A percentile compares a stretch with the other conserved stretches of the same genome.
Conservation (phyloP, 371 early-diverging fungal genomes). For the Mortierella sp. region DNA sequence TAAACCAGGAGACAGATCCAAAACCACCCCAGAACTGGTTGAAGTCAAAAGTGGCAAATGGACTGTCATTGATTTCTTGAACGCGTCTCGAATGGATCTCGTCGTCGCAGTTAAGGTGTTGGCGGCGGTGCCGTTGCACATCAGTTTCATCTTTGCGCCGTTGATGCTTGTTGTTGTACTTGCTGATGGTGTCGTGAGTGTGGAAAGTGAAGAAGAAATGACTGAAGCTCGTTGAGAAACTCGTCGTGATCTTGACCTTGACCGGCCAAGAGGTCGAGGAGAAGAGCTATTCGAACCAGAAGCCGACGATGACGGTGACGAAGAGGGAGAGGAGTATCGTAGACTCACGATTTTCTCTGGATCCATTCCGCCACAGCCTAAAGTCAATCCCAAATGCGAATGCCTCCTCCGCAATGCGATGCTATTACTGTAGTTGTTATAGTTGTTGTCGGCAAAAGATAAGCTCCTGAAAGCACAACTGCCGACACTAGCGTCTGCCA, state of each 20-base stretch:
- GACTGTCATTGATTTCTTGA: slow-evolving; percentile 32
- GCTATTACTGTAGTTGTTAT: neutral
- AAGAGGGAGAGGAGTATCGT: neutral
- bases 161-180: neutral
- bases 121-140: neutral
- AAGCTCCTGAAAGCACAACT: neutral
- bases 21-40: slow-evolving; percentile 26
- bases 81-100: slow-evolving; percentile 20
- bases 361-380: neutral
- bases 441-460: neutral
- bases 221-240: neutral
- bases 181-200: neutral
- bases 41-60: slow-evolving; percentile 42
- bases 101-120: too few species aligned
- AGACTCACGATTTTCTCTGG: neutral
- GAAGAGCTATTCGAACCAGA: too few species aligned
- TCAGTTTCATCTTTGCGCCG: neutral
- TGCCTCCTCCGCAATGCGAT: neutral
- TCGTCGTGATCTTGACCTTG: slow-evolving; percentile 12
- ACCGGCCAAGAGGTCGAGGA: slow-evolving; percentile 1
- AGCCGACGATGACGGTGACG: too few species aligned
- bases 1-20: slow-evolving; percentile 6
- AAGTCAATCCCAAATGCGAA: neutral
- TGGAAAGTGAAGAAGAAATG: neutral
- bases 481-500: neutral